Conservation (phyloP, 75 land plant species). For the Chamaecyparis obtusa region DNA sequence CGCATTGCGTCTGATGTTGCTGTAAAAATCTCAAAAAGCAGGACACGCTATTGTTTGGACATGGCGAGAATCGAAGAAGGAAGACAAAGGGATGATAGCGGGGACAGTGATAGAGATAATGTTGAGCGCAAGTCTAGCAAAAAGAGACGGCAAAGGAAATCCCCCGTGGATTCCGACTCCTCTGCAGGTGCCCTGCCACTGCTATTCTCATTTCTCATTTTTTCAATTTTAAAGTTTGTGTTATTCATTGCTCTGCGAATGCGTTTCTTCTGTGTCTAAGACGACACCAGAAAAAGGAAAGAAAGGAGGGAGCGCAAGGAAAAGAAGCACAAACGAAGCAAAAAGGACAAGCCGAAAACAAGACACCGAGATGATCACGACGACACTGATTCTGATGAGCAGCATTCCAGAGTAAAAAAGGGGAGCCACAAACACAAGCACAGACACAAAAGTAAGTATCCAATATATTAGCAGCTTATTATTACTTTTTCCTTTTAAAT, state of each 20-base stretch:
- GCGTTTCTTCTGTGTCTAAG: background rate
- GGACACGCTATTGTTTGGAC: background rate
- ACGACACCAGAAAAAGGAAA: background rate
- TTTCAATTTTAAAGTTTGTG: background rate
- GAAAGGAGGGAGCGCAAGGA: constrained; percentile 10
- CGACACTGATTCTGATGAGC: background rate
- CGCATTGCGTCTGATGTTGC: no score
- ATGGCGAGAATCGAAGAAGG: background rate
- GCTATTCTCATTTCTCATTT: background rate
- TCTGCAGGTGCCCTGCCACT: constrained; percentile 1
- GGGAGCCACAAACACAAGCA: background rate
- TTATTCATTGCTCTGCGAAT: background rate
- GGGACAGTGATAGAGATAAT: background rate
- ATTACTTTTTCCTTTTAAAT: background rate
- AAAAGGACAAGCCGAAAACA: background rate
- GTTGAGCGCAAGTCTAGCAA: background rate
- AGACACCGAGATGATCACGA: background rate
- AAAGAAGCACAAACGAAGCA: background rate
- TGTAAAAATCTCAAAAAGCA: no score
- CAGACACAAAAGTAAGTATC: background rate
- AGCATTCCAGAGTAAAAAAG: background rate
- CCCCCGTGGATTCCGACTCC: background rate
- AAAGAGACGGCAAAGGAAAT: background rate
- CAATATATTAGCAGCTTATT: background rate
- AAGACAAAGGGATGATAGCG: background rate